Base-by-base conservation (phyloP, 176 grass and related monocot genomes). In the Echinochloa phyllopogon region DNA sequence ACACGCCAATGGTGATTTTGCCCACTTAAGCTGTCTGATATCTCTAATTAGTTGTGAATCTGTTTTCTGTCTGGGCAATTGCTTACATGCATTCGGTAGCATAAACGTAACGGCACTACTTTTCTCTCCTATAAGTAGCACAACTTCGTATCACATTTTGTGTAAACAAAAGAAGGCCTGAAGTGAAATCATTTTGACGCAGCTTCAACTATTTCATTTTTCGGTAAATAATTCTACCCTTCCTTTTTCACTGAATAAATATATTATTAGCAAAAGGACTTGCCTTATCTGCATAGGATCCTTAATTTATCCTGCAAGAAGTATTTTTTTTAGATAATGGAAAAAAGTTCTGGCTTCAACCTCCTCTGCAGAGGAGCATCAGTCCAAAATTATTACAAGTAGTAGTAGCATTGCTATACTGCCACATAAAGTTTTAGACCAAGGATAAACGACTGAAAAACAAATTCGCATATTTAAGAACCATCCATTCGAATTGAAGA, bases 101-200 rank as follows among this genome's bases (percentile, higher is more conserved):
- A 50, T 7, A 53, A 80, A 40, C 12, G 16, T 3, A 68, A 33
- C 23, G 49, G 7, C 50, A 53, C 16, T 18, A 10, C 69, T 38
- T 65, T 66, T 81, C 43, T 66, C 69, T 6, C 55, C 68, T 86
- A 87, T 87, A 81, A 81, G 25, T 87, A 87, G 58, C 12, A 33
- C 38, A 42, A 65, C 36, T 36, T 41, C 24, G 6, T 53, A 45
- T 36, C 12, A 17, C 13, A 23, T 66, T 81, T 64, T 66, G 3
- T 36, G 6, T 27, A 39, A 73, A 13, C 11, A 65, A 47, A 47
- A 23, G 48, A 66, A 81, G 68, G 77, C 21, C 41, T 13, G 3
- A 37, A 74, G 10, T 13, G 51, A 33, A 21, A 24, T 17, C 24
- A 23, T 65, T 52, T 42, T 52, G 68, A 13, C 27, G 20, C 33